Conservation (phyloP, 371 early-diverging fungal genomes). For the Entomophthora muscae region DNA sequence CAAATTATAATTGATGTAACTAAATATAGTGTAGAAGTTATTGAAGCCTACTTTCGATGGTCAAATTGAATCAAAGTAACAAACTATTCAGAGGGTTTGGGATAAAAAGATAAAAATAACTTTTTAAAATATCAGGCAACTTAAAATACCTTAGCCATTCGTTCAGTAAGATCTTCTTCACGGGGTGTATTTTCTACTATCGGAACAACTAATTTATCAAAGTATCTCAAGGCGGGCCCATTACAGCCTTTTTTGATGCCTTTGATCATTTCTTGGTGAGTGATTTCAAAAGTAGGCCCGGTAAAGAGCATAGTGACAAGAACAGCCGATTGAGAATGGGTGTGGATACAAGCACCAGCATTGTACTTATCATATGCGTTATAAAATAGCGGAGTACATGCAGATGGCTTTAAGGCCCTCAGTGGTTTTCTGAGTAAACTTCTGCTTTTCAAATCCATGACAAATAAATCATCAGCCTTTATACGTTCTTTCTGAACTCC, state of each 20-base stretch:
- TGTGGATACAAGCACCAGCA: slow-evolving; percentile 92
- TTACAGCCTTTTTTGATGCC: slow-evolving; percentile 73
- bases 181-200: slow-evolving; percentile 92
- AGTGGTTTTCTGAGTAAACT: slow-evolving; percentile 49
- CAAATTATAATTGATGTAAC: background rate
- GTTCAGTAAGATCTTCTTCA: slow-evolving; percentile 79
- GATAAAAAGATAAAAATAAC: background rate
- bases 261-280: slow-evolving; percentile 97
- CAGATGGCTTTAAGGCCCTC: slow-evolving; percentile 45
- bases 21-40: background rate
- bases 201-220: slow-evolving; percentile 79
- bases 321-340: slow-evolving; percentile 90
- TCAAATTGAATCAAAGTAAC: background rate
- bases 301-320: slow-evolving; percentile 71
- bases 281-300: slow-evolving; percentile 56
- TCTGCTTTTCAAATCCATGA: slow-evolving; percentile 42
- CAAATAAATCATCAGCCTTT: slow-evolving; percentile 63
- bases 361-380: slow-evolving; percentile 76
- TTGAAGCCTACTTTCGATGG: background rate
- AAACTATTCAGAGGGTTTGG: background rate
- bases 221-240: slow-evolving; percentile 40
- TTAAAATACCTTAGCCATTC: slow-evolving; percentile 66
- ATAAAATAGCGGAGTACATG: slow-evolving; percentile 90
- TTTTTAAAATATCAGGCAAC: background rate
- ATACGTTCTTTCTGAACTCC: slow-evolving; percentile 95